Percentiles rank a stretch among this genome's conserved stretches.
Evolutionary conservation across 495 filamentous ascomycete genomes (phyloP).

Genomic region (Aspergillus egyptiacus): DNA sequence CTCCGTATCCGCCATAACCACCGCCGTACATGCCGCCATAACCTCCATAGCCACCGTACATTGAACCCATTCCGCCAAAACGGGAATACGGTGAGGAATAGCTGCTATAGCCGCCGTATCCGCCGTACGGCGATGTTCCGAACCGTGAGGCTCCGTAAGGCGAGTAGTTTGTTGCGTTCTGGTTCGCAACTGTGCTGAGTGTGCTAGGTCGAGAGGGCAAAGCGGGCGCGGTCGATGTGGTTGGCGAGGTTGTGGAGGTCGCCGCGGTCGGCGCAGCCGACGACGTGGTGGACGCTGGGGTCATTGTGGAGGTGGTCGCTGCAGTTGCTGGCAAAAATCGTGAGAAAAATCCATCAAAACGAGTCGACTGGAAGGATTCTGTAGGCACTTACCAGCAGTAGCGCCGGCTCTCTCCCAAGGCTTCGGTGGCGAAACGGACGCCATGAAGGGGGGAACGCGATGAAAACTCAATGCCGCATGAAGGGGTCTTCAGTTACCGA

Average conservation of each 20-base stretch:
- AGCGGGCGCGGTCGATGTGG: constrained; percentile 53
- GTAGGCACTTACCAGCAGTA: constrained; percentile 40
- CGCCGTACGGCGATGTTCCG: constrained; percentile 46
- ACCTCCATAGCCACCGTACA: constrained; percentile 53
- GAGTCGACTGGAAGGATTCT: constrained; percentile 24
- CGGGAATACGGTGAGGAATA: constrained; percentile 64
- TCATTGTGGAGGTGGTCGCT: constrained; percentile 33
- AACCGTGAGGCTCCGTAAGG: constrained; percentile 62
- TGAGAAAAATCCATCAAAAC: too few relatives aligned
- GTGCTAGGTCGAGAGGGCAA: constrained; percentile 74
- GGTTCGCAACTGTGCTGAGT: constrained; percentile 70
- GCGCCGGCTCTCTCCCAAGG: constrained; percentile 85
- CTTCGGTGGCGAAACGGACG: constrained; percentile 80
- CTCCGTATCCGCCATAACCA: constrained; percentile 42
- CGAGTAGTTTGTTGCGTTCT: constrained; percentile 76
- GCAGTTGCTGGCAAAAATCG: constrained; percentile 26
- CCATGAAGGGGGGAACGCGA: constrained; percentile 34
- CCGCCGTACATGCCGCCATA: constrained; percentile 52
- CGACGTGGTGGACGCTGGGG: constrained; percentile 30
- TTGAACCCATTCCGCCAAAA: constrained; percentile 52
- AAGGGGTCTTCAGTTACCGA: constrained; percentile 13
- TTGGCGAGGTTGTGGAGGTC: constrained; percentile 37
- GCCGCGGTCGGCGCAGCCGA: constrained; percentile 35
- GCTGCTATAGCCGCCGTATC: constrained; percentile 42
- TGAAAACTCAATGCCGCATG: constrained; percentile 30